A percentile compares a stretch with the other conserved stretches of the same genome.
Evolutionary conservation across 169 alveolate species (phyloP).

Genomic region (Cytauxzoon felis): DNA sequence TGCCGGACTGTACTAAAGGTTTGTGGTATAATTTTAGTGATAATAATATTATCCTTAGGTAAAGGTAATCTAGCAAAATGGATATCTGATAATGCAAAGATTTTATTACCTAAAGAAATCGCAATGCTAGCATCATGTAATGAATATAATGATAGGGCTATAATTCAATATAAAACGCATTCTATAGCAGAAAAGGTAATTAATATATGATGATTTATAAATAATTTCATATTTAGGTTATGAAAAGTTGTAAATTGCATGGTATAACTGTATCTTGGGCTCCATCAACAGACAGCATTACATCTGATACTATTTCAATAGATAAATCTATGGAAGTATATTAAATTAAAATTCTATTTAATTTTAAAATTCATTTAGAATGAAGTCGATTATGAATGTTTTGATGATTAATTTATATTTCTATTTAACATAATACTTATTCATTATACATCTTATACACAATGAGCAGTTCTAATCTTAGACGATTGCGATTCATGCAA

Average conservation of each 20-base stretch:
- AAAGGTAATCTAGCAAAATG: conserved; percentile 57
- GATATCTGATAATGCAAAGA: conserved; percentile 34
- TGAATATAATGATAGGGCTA: conserved; percentile 20
- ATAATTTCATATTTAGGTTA: conserved; percentile 9
- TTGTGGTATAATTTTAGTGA: neutral
- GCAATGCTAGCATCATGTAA: conserved; percentile 53
- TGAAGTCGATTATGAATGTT: conserved; percentile 10
- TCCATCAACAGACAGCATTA: neutral
- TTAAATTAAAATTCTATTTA: too few species aligned
- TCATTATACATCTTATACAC: neutral
- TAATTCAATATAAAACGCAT: conserved; percentile 26
- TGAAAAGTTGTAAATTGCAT: conserved; percentile 46
- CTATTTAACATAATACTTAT: too few species aligned
- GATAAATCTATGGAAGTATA: conserved; percentile 9
- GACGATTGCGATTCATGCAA: conserved; percentile 59
- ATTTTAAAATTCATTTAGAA: conserved; percentile 1
- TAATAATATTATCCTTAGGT: neutral
- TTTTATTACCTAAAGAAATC: conserved; percentile 52
- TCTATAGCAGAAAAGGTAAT: conserved; percentile 34
- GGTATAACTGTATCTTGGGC: conserved; percentile 46
- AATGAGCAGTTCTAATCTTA: conserved; percentile 11
- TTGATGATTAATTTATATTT: conserved; percentile 9
- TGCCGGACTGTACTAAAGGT: conserved; percentile 54
- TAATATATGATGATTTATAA: neutral
- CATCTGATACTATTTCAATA: neutral